Base-by-base conservation (phyloP, 2,329 filamentous ascomycete species). In the Tricladium varicosporioides region DNA sequence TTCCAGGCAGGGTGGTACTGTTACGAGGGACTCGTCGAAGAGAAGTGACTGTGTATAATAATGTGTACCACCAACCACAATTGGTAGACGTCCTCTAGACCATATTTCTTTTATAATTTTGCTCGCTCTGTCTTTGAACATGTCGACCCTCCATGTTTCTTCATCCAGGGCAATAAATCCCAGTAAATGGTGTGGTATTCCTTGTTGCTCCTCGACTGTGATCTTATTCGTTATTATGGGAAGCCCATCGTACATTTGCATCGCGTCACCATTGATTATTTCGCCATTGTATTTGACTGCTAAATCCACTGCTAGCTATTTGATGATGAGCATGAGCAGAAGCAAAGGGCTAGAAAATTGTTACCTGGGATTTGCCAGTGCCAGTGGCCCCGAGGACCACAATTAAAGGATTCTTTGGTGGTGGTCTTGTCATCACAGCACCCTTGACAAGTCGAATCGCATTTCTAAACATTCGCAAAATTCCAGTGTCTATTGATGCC, bases 221-320 rank as follows among this genome's bases (percentile, higher is more conserved):
- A 97, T 89, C 71, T 97, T 96, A 73, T 99, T 99, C 22, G 94
- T 99, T 65, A 97, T 93, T 62, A 97, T 87, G 5, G 94, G 92
- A 45, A 99, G 77, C 2, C 94, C 94, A 53, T 83, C 82, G 72
- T 99, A 99, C 75, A 99, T 86, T 72, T 99, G 94, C 92, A 99
- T 96, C 42, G 94, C 94, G 78, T 99, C 94, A 48, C 91, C 91
- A 70, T 99, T 99, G 75, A 99, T 92, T 52, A 99, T 83, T 73
- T 99, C 94, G 69, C 95, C 94, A 72, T 94, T 87, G 74, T 92
- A 92, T 18, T 81, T 84, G 44, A 80, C 80, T 1, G 95, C 94
- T 51, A 99, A 76, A 61, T 96, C 91, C 43, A 99, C 88, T 8
- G 94, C 94, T 63, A 72, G 65, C 70, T 71, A 50, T 27, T 33